Evolutionary conservation across 2,329 filamentous ascomycete genomes (phyloP).

Genomic region (Verticillium zaregamsianum): DNA sequence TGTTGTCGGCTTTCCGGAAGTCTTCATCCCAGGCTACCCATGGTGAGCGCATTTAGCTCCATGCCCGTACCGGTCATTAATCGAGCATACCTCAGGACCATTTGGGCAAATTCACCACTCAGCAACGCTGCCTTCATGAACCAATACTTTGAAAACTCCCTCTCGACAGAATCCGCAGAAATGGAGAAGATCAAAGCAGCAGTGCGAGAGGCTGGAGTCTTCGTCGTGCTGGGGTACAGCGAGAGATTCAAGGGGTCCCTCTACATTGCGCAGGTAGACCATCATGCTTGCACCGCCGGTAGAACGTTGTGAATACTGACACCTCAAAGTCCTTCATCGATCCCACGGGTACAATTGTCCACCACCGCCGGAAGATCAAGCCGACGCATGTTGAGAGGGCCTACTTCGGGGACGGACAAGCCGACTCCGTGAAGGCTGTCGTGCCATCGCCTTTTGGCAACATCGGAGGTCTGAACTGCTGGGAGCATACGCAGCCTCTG

Average conservation of each 20-base stretch:
- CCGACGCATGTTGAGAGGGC: conserved; percentile 43
- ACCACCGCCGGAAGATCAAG: conserved; percentile 47
- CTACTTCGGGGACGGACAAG: conserved; percentile 52
- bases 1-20: conserved; percentile 37
- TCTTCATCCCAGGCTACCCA: conserved; percentile 40
- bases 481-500: conserved; percentile 37
- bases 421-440: conserved; percentile 49
- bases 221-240: conserved; percentile 41
- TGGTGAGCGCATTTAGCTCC: conserved; percentile 25
- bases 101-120: conserved; percentile 20
- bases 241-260: conserved; percentile 40
- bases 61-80: too few species aligned
- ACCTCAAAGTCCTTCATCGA: conserved; percentile 39
- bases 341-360: conserved; percentile 37
- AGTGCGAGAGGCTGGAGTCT: conserved; percentile 39
- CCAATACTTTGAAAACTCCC: conserved; percentile 39
- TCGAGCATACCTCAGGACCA: conserved; percentile 14
- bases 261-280: conserved; percentile 36
- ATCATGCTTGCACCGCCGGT: too few species aligned
- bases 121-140: conserved; percentile 35
- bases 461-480: conserved; percentile 52
- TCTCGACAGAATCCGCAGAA: conserved; percentile 32
- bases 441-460: conserved; percentile 42
- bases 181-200: conserved; percentile 38
- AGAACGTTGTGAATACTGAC: too few species aligned